Base-by-base conservation (phyloP, 352 stramenopile genomes). In the Pythium sukuiense region DNA sequence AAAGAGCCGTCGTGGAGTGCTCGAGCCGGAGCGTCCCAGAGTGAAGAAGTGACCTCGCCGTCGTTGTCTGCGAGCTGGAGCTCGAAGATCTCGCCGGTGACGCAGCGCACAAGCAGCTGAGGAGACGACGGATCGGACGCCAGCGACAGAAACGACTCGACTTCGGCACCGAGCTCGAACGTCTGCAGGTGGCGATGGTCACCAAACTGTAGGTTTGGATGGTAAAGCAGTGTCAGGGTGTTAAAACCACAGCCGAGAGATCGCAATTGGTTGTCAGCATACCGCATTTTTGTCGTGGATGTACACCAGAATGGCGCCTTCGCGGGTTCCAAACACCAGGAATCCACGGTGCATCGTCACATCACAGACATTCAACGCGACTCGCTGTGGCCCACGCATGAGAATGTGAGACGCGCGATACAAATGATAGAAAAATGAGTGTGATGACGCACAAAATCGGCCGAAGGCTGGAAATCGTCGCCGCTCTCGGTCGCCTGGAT, bases 301-400 rank as follows among this genome's bases (percentile, higher is more conserved):
- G 60, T 88, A 93, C 37, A 85, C 70, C 30, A 85, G 66, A 43
- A 94, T 73, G 16, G 75, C 59, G n/a, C 82, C 82, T 33, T 92
- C 81, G 55, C 83, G 76, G 6, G 84, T 93, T 33, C 79, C 82
- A 61, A 90, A 61, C 9, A 91, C 70, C 18, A 95, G 67, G 57
- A 85, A 76, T 7, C 72, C 72, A 37, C 85, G 74, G 9, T 88
- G 60, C 30, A 88, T 46, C 24, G 72, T 72, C 27, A 88, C 65
- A 46, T 81, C 80, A 53, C 84, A 89, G 30, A 90, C 79, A 72
- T 93, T 95, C 2, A 92, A 66, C 6, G 78, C 76, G 24, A 90
- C 79, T 46, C 72, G 74, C 86, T 94, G 24, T 24, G 18, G 0
- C 35, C 5, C 57, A 29, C 6, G 24, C 0, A 58, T 6, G 27